Evolutionary conservation across 1,139 yeast species (phyloP), one percentile per base, ranked within the genome.

Genomic region (Kodamaea sp.): DNA sequence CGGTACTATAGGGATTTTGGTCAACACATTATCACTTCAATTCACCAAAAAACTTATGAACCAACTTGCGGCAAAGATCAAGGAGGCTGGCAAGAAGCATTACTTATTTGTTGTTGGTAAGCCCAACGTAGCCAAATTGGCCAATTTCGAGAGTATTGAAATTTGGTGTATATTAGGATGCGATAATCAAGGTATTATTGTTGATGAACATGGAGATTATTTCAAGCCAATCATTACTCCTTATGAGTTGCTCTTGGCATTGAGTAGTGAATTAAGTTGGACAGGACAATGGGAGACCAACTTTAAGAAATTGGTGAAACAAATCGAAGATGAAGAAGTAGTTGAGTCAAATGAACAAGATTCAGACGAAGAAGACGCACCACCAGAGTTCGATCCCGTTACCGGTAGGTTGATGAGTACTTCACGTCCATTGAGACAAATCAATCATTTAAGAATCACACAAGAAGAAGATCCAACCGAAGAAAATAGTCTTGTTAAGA

Each of bases 71-170:
- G 55, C 65, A 23, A 76, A 82, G 60, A 78, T 92, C 42, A 75
- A 72, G 37, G 72, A 69, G 5, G 89, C 94, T 0, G 96, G 89
- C 2, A 92, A 92, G 62, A 94, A 94, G 56, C 92, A 86, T 49
- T 92, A 92, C 56, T 75, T 88, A 53, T 89, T 92, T 65, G 97
- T 90, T 6, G 97, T 92, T 6, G 99, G 99, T 10, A 94, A 94
- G 58, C 97, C 97, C n/a, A 92, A 92, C 55, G 97, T 92, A 5
- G 96, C 98, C 30, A 92, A 92, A 54, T 69, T 92, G 39, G 98
- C 98, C 8, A 92, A 92, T 60, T 92, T 94, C 57, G 97, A 90
- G 47, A 81, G 81, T 15, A 78, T 92, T 11, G 98, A 92, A 52
- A 73, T 86, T 24, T 92, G 98, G 97, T 90, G 95, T 54, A 78